Percentiles rank a stretch among this genome's conserved stretches.
Conservation (phyloP, 176 grass and related monocot species). For the Sorghum bicolor region DNA sequence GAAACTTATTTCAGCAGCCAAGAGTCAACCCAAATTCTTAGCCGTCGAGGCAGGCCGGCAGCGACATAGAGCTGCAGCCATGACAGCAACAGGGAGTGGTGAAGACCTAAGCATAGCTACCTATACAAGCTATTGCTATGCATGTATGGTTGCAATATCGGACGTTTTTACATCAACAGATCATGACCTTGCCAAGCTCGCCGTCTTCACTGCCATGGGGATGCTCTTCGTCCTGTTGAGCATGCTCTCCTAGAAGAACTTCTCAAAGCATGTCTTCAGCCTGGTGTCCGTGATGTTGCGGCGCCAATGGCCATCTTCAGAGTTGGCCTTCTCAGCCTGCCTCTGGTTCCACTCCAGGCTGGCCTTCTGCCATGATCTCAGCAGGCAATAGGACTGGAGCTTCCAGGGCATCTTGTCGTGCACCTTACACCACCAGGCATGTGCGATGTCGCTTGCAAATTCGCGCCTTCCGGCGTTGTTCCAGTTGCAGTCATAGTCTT, state of each 20-base stretch:
- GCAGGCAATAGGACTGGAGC: constrained; percentile 61
- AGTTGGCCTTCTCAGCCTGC: constrained; percentile 70
- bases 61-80: constrained; percentile 14
- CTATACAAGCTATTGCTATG: constrained; percentile 53
- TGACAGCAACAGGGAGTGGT: constrained; percentile 23
- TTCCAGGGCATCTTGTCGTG: constrained; percentile 70
- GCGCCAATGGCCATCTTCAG: constrained; percentile 69
- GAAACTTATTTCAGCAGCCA: constrained; percentile 27
- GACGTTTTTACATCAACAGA: constrained; percentile 32
- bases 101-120: constrained; percentile 34
- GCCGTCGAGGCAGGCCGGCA: constrained; percentile 23
- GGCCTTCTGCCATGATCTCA: constrained; percentile 72
- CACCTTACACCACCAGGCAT: constrained; percentile 73
- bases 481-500: constrained; percentile 96
- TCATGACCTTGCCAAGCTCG: constrained; percentile 48
- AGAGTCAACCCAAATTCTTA: constrained; percentile 43
- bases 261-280: constrained; percentile 68
- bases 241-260: constrained; percentile 91
- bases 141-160: constrained; percentile 41
- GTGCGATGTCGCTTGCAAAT: constrained; percentile 82
- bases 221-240: constrained; percentile 40
- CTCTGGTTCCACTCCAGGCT: constrained; percentile 71
- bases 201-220: background rate
- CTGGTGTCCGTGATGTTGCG: constrained; percentile 67
- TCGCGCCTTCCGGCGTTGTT: constrained; percentile 46